These are phyloP conservation scores for Sporothrix variecibatus DNA, from an alignment of 2,329 filamentous ascomycete species.

Conservation along the genomic window DNA sequence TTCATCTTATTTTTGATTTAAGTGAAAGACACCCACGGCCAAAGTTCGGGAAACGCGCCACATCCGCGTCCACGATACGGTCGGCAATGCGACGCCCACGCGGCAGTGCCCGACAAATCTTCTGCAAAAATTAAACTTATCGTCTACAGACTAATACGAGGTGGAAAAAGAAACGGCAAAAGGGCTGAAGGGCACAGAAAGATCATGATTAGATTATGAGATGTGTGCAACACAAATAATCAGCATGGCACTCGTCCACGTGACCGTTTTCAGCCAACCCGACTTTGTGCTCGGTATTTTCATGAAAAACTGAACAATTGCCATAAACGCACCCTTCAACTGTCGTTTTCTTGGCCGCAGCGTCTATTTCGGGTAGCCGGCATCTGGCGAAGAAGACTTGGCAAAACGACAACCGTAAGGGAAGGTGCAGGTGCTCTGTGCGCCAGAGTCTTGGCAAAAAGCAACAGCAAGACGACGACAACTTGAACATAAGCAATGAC, in stretches of 20 bases:
- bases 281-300: not conserved
- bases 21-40: not conserved
- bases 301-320: not conserved
- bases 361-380: slow-evolving; percentile 9
- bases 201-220: not conserved
- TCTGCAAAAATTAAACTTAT: not conserved
- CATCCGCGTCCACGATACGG: not conserved
- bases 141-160: not conserved
- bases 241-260: not conserved
- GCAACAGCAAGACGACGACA: not conserved
- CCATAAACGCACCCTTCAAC: not conserved
- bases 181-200: not conserved
- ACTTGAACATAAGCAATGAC: not conserved
- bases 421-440: not conserved
- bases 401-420: not conserved
- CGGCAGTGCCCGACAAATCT: not conserved
- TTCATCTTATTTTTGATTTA: not conserved
- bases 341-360: not conserved
- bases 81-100: not conserved
- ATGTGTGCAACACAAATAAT: not conserved
- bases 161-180: not conserved
- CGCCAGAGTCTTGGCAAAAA: slow-evolving; percentile 13
- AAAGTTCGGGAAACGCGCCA: not conserved
- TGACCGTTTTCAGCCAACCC: not conserved
- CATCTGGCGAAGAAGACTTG: slow-evolving; percentile 3